Conservation (phyloP, 164 flowering plant genomes). For the Cinnamomum chago region DNA sequence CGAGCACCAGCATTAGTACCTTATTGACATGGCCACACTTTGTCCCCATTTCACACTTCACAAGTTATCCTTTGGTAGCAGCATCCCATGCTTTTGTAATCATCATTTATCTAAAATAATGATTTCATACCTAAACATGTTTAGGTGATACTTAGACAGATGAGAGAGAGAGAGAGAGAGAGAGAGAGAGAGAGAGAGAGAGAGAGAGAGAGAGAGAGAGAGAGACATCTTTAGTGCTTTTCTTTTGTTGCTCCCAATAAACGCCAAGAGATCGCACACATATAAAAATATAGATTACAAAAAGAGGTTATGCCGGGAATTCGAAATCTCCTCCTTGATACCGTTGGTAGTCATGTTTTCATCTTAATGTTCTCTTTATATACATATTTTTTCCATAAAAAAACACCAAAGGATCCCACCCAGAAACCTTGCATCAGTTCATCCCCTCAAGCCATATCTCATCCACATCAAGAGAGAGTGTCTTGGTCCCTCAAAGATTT, state of each 20-base stretch:
- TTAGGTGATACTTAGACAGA: not conserved
- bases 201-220: not conserved
- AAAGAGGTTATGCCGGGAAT: not conserved
- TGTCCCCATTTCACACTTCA: not conserved
- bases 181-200: not conserved
- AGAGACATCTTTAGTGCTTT: not conserved
- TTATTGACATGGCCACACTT: not conserved
- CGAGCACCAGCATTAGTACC: no score
- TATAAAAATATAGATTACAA: not conserved
- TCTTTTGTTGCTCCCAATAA: not conserved
- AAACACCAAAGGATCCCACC: not conserved
- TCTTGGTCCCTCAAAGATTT: conserved; percentile 11
- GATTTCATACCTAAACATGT: not conserved
- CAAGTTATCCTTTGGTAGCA: not conserved
- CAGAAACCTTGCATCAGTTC: not conserved
- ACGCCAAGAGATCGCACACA: not conserved
- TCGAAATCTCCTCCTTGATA: conserved; percentile 1
- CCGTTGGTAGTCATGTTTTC: not conserved
- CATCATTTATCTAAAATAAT: not conserved
- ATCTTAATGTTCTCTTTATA: not conserved
- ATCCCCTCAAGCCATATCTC: not conserved
- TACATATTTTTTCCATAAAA: not conserved
- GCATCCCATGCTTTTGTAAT: not conserved
- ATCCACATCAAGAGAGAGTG: not conserved
- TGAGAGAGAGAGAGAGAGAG: not conserved